Percentiles rank a stretch among this genome's conserved stretches.
phyloP scores from a whole-genome alignment of 2,329 filamentous ascomycete species.

The Annulohypoxylon truncatum region DNA sequence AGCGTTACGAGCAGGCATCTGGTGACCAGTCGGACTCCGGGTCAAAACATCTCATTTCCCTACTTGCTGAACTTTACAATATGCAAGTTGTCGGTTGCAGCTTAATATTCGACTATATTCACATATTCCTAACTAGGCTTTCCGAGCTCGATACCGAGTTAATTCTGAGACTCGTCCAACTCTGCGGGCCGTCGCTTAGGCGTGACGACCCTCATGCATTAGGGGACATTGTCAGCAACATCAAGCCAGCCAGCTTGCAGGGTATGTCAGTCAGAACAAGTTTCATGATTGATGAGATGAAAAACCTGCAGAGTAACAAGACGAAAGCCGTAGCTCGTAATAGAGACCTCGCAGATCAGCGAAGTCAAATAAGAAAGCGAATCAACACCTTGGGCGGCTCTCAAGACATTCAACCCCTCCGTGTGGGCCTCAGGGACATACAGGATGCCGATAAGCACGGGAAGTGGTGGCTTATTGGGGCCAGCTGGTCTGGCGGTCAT shows the following conservation, averaged over 20 bases:
- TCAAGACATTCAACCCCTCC: constrained; percentile 75
- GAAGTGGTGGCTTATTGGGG: constrained; percentile 98
- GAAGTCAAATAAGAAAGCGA: constrained; percentile 87
- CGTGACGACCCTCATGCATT: constrained; percentile 89
- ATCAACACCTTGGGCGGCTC: constrained; percentile 78
- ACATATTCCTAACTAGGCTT: constrained; percentile 77
- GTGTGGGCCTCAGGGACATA: constrained; percentile 84
- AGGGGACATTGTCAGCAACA: constrained; percentile 85
- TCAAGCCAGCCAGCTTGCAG: constrained; percentile 78
- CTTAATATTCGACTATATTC: constrained; percentile 91
- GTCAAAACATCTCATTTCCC: constrained; percentile 73
- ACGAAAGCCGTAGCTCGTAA: constrained; percentile 79
- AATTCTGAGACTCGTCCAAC: constrained; percentile 83
- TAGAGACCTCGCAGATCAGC: constrained; percentile 82
- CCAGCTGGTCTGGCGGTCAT: constrained; percentile 77
- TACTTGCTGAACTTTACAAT: constrained; percentile 89
- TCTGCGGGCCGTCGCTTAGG: constrained; percentile 83
- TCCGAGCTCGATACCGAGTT: constrained; percentile 91
- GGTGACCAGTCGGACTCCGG: constrained; percentile 50
- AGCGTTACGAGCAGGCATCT: constrained; percentile 65
- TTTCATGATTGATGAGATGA: constrained; percentile 98
- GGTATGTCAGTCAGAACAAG: constrained; percentile 88
- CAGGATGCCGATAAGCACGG: constrained; percentile 85
- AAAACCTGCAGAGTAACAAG: constrained; percentile 93
- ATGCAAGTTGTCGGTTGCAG: constrained; percentile 88